A percentile compares a stretch with the other conserved stretches of the same genome.
phyloP scores from a whole-genome alignment of 1,284 basidiomycete species.

The Crucibulum cyathiforme region DNA sequence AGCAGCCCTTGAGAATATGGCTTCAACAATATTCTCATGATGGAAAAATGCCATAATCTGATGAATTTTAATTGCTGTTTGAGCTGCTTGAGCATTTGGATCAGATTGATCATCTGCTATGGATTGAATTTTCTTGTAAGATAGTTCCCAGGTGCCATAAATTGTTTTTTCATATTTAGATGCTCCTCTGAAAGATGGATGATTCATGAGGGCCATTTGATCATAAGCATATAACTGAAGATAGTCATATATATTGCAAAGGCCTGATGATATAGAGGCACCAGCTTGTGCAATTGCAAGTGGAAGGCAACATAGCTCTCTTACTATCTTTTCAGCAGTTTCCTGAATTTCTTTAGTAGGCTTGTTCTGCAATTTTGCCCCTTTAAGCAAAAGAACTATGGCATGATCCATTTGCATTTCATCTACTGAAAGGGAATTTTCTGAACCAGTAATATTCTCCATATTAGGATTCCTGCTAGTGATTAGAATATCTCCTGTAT shows the following conservation, averaged over 20 bases:
- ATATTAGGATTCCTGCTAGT: no score
- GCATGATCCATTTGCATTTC: no score
- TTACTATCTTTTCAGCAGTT: background rate
- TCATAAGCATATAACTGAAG: background rate
- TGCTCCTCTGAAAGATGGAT: background rate
- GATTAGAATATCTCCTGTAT: no score
- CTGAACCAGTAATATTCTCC: no score
- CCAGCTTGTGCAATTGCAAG: conserved; percentile 3
- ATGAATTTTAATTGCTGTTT: conserved; percentile 1
- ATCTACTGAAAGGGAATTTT: no score
- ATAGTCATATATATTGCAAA: background rate
- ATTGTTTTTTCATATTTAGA: background rate
- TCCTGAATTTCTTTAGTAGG: background rate
- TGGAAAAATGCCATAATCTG: conserved; percentile 3
- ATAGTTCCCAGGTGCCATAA: no score
- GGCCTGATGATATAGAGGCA: background rate
- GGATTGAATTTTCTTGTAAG: background rate
- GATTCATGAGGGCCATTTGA: no score
- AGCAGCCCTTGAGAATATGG: background rate
- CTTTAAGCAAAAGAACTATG: no score
- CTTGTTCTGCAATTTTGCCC: no score
- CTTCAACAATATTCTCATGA: conserved; percentile 4
- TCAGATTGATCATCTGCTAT: background rate
- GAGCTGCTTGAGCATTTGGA: background rate
- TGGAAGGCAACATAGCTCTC: background rate